These are phyloP conservation scores for Begonia masoniana DNA, from an alignment of 306 rosid genomes.

Conservation along the genomic window DNA sequence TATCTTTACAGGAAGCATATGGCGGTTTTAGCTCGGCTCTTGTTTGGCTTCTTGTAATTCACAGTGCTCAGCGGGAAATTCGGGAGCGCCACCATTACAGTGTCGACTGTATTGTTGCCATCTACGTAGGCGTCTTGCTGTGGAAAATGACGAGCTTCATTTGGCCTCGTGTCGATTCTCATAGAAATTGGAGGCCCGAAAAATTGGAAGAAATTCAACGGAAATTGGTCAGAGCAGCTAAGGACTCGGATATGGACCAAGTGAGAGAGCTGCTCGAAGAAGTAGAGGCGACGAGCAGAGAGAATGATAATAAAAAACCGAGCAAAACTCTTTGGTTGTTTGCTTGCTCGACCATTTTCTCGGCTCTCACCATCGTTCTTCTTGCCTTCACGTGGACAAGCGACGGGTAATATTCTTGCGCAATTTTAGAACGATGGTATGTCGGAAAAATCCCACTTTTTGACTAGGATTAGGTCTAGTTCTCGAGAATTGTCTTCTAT, in stretches of 20 bases:
- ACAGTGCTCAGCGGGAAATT: constrained; percentile 88
- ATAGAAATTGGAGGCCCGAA: constrained; percentile 18
- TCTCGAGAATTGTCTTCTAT: no score
- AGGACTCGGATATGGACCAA: constrained; percentile 65
- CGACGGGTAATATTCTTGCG: constrained; percentile 31
- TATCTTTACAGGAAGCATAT: constrained; percentile 72
- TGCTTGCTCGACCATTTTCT: constrained; percentile 28
- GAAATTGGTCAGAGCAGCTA: constrained; percentile 66
- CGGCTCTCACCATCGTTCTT: constrained; percentile 48
- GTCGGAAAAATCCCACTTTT: no score
- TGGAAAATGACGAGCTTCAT: constrained; percentile 88
- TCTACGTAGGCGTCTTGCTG: constrained; percentile 75
- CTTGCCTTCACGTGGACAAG: constrained; percentile 61
- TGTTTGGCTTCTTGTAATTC: constrained; percentile 73
- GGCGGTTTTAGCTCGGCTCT: constrained; percentile 84
- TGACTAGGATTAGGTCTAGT: no score
- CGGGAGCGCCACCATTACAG: constrained; percentile 84
- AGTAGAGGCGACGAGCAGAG: constrained; percentile 41
- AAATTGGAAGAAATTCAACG: constrained; percentile 65
- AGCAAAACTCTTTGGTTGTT: constrained; percentile 31
- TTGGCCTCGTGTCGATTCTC: constrained; percentile 39
- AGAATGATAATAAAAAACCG: constrained; percentile 21
- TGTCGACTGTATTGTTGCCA: constrained; percentile 75
- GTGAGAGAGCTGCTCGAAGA: constrained; percentile 75
- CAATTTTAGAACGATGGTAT: no score